Percentiles rank a stretch among this genome's conserved stretches.
Conservation (phyloP, 805 yeast species). For the Barnettozyma wickerhamii region DNA sequence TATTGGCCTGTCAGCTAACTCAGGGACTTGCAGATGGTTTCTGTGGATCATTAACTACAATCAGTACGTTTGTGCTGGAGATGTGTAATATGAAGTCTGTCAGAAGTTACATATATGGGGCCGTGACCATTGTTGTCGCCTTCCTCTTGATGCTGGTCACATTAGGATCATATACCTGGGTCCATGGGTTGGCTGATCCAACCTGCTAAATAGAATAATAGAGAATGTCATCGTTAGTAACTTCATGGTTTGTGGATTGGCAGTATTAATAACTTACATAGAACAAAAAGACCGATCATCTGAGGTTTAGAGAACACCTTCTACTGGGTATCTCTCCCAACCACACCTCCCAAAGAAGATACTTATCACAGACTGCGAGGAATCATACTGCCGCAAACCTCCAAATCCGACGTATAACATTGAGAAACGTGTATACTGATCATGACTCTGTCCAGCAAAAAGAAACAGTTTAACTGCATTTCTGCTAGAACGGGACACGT, state of each 20-base stretch:
- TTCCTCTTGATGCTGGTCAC: conserved; percentile 51
- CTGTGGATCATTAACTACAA: conserved; percentile 69
- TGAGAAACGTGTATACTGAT: conserved; percentile 19
- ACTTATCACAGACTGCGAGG: too few species aligned
- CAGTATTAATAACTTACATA: too few species aligned
- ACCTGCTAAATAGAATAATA: conserved; percentile 10
- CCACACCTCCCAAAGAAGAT: too few species aligned
- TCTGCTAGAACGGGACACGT: conserved; percentile 13
- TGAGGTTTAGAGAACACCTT: conserved; percentile 11
- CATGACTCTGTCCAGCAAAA: conserved; percentile 12
- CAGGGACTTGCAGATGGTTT: conserved; percentile 58
- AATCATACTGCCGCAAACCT: too few species aligned
- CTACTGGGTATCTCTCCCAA: too few species aligned
- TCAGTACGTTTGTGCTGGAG: conserved; percentile 76
- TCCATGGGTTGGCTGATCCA: conserved; percentile 37
- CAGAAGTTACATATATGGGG: conserved; percentile 47
- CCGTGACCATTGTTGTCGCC: conserved; percentile 40
- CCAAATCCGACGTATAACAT: conserved; percentile 22
- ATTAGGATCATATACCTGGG: conserved; percentile 73
- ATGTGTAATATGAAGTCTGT: conserved; percentile 35
- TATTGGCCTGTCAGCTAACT: conserved; percentile 45
- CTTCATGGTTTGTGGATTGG: too few species aligned
- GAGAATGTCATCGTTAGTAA: conserved; percentile 2
- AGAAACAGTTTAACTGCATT: not conserved
- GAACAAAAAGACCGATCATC: conserved; percentile 9